These are phyloP conservation scores for Cryphonectria nitschkei DNA, from an alignment of 2,329 filamentous ascomycete species.

Conservation along the genomic window DNA sequence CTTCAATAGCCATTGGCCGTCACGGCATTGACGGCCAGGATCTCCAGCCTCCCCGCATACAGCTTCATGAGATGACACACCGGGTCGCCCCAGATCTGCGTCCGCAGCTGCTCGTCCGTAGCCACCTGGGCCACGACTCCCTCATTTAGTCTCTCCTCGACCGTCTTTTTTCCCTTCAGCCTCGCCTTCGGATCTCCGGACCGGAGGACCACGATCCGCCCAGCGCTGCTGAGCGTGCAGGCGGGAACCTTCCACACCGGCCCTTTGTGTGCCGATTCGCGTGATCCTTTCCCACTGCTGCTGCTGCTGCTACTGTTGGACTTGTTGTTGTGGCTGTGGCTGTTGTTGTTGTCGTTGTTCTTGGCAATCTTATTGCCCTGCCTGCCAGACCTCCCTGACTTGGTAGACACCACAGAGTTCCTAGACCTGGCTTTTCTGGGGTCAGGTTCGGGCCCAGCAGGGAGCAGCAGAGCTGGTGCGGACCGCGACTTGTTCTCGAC, in stretches of 20 bases:
- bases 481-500: conserved; percentile 20
- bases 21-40: conserved; percentile 70
- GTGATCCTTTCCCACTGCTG: conserved; percentile 24
- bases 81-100: conserved; percentile 80
- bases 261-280: conserved; percentile 31
- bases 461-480: conserved; percentile 23
- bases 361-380: conserved; percentile 25
- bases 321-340: conserved; percentile 1
- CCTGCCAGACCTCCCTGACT: conserved; percentile 35
- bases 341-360: background rate
- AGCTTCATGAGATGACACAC: conserved; percentile 79
- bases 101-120: conserved; percentile 68
- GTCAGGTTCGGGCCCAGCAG: conserved; percentile 28
- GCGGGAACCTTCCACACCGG: conserved; percentile 68
- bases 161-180: conserved; percentile 49
- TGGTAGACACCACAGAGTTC: conserved; percentile 36
- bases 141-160: conserved; percentile 55
- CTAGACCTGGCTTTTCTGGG: conserved; percentile 36
- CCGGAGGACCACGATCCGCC: conserved; percentile 68
- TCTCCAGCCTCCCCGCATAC: conserved; percentile 73
- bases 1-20: conserved; percentile 45
- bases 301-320: conserved; percentile 21
- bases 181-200: conserved; percentile 46
- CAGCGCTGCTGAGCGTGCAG: conserved; percentile 70
- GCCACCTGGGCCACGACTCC: conserved; percentile 71